Evolutionary conservation across 2,329 filamentous ascomycete species (phyloP), one percentile per base, ranked within the genome.

Genomic region (Chaetoscypha palmicola): DNA sequence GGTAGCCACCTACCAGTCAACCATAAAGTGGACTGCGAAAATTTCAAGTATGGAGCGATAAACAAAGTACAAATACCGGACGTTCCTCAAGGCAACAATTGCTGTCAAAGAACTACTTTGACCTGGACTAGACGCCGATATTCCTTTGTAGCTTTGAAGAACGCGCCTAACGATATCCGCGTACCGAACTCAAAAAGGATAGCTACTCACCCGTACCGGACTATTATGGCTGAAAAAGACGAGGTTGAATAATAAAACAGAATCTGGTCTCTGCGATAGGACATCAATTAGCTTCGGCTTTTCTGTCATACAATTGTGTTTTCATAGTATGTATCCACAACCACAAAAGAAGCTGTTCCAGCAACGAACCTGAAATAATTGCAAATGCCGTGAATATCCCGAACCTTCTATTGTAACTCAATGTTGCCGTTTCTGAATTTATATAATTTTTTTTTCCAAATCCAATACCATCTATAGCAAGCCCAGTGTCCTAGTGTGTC

Each of bases 381-480:
- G 38, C 28, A 51, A 47, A 47, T 49, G 46, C 44, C 47, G 52
- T 50, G 42, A 35, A 38, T 49, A 51, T 48, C 50, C 41, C 41
- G 30, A 48, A 51, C 33, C 14, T 35, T 40, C 47, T 51, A 47
- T 53, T 47, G 39, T 39, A 11, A 42, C 36, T 48, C 39, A 17
- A 23, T 16, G 23, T 43, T 22, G 21, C 44, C 41, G 22, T 43
- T 53, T 40, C 47, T 43, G 44, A 50, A 47, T 31, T 40, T 40
- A n/a, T 48, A 7, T 28, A 28, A 7, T 28, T 34, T 53, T 50
- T 54, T 26, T 40, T 34, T 26, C 36, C 30, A 45, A 38, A 28
- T 41, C 39, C 42, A 52, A 24, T 38, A 49, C 52, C 49, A 35
- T 57, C 54, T 57, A 57, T 48, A 33, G 43, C 35, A 40, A 43